Evolutionary conservation across 129 eudicot species (phyloP).

Genomic region (Rutidosis leptorrhynchoides): DNA sequence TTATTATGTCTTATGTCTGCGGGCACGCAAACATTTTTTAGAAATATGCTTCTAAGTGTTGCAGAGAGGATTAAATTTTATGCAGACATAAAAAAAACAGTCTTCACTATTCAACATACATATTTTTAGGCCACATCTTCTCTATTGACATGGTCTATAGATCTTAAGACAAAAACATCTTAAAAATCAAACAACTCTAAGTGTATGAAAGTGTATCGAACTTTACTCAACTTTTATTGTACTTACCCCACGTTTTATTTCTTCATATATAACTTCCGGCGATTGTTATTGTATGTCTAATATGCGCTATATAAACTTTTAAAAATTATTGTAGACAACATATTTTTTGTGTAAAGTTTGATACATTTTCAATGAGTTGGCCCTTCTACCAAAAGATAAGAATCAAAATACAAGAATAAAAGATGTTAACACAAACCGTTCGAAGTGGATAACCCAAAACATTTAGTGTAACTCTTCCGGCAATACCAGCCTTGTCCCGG

Average conservation of each 20-base stretch:
- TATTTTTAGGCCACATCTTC: no score
- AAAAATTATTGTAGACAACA: neutral
- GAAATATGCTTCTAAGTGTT: no score
- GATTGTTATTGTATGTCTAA: neutral
- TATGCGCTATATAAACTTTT: neutral
- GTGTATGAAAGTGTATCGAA: neutral
- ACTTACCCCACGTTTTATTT: no score
- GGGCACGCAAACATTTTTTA: no score
- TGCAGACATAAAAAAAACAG: no score
- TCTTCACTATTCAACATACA: no score
- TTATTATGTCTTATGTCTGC: no score
- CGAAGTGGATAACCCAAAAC: constrained; percentile 94
- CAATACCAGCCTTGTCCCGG: constrained; percentile 88
- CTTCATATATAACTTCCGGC: neutral
- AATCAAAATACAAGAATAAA: neutral
- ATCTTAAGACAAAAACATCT: no score
- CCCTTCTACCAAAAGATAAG: neutral
- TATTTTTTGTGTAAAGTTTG: neutral
- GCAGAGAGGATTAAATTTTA: no score
- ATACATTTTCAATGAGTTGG: neutral
- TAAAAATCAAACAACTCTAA: no score
- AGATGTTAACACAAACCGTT: constrained; percentile 57
- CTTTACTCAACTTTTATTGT: neutral
- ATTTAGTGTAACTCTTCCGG: constrained; percentile 77
- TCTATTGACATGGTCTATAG: no score